Percentiles rank a stretch among this genome's conserved stretches.
phyloP scores from a whole-genome alignment of 148 eudicot genomes.

The Polygonum maritimum region DNA sequence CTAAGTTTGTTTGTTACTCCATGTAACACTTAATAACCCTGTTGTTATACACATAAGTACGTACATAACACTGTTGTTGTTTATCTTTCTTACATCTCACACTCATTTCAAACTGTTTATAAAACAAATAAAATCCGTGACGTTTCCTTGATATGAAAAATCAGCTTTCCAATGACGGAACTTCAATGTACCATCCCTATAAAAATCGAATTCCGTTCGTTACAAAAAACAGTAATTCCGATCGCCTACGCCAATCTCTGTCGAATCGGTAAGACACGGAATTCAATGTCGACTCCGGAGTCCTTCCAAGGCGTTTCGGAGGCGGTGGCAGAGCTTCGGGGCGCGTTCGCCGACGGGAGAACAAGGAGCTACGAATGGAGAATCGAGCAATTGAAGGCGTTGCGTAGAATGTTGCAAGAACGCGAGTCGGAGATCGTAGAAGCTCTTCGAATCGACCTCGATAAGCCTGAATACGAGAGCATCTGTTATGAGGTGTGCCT shows the following conservation, averaged over 20 bases:
- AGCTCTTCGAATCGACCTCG: conserved; percentile 57
- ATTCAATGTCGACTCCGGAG: conserved; percentile 14
- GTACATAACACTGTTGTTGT: too few relatives aligned
- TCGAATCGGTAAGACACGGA: not conserved
- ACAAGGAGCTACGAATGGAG: conserved; percentile 69
- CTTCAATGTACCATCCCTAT: not conserved
- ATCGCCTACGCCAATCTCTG: not conserved
- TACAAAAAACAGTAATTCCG: not conserved
- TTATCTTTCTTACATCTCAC: too few relatives aligned
- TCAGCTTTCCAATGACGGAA: not conserved
- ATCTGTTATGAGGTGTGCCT: conserved; percentile 42
- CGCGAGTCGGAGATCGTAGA: conserved; percentile 43
- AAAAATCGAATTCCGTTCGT: not conserved
- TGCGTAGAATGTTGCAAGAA: conserved; percentile 28
- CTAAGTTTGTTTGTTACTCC: too few relatives aligned
- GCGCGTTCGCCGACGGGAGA: conserved; percentile 26
- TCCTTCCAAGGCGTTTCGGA: conserved; percentile 28
- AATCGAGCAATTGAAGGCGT: conserved; percentile 42
- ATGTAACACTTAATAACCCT: too few relatives aligned
- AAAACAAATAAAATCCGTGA: too few relatives aligned
- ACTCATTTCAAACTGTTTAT: too few relatives aligned
- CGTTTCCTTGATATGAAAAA: too few relatives aligned
- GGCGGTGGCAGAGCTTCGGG: conserved; percentile 39
- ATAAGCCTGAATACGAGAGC: conserved; percentile 49
- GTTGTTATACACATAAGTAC: too few relatives aligned